A percentile compares a stretch with the other conserved stretches of the same genome.
phyloP scores from a whole-genome alignment of 768 basidiomycete genomes.

The Naematelia encephala region DNA sequence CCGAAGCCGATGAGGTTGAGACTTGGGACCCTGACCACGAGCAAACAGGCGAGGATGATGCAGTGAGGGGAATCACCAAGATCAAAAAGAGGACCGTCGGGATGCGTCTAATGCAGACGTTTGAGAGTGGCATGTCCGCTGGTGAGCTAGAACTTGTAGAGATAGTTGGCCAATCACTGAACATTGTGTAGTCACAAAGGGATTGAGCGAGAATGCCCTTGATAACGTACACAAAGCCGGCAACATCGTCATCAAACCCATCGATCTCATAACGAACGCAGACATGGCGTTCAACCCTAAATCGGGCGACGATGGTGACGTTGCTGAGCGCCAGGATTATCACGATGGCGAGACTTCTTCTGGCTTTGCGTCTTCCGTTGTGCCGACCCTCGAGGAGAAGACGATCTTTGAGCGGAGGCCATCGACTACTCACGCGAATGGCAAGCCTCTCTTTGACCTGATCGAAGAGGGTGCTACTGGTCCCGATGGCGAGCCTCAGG shows the following conservation, averaged over 20 bases:
- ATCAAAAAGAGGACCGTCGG: constrained; percentile 43
- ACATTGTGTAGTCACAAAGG: constrained; percentile 42
- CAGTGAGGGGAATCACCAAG: constrained; percentile 35
- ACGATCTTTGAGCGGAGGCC: constrained; percentile 58
- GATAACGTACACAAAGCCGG: constrained; percentile 51
- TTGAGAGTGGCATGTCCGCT: constrained; percentile 33
- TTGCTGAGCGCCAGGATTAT: constrained; percentile 59
- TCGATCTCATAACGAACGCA: constrained; percentile 3
- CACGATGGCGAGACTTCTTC: constrained; percentile 57
- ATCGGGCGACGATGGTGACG: constrained; percentile 54
- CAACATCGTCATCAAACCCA: constrained; percentile 31
- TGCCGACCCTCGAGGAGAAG: constrained; percentile 71
- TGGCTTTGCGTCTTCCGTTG: constrained; percentile 63
- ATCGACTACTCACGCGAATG: constrained; percentile 43
- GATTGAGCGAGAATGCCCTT: constrained; percentile 46
- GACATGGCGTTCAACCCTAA: constrained; percentile 30
- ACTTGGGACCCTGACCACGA: constrained; percentile 72
- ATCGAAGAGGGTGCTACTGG: constrained; percentile 25
- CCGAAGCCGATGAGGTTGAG: constrained; percentile 57
- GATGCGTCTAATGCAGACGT: constrained; percentile 41
- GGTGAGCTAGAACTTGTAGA: constrained; percentile 35
- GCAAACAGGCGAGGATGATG: constrained; percentile 53
- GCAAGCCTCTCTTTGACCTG: constrained; percentile 44
- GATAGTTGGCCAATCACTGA: too few species aligned
- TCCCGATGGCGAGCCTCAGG: constrained; percentile 8